These are phyloP conservation scores for Penicillium egyptiacum DNA, from an alignment of 495 filamentous ascomycete genomes.

Conservation along the genomic window DNA sequence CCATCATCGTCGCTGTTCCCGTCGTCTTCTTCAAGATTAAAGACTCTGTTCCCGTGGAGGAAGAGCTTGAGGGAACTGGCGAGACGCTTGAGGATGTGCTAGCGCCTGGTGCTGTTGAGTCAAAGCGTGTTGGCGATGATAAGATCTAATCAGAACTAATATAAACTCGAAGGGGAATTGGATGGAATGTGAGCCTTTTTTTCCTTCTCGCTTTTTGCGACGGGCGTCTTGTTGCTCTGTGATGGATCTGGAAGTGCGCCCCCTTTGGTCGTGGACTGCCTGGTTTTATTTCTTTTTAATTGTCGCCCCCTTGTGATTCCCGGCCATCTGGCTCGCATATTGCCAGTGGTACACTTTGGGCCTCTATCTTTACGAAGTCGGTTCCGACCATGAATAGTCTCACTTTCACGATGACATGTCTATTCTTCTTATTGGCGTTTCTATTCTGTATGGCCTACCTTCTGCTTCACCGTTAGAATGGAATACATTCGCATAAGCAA, in stretches of 20 bases:
- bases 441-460: not conserved
- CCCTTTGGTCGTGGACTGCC: not conserved
- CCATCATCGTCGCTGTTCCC: conserved; percentile 67
- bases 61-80: conserved; percentile 73
- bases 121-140: conserved; percentile 13
- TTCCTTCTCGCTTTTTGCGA: not conserved
- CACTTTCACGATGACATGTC: not conserved
- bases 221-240: not conserved
- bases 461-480: not conserved
- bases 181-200: not conserved
- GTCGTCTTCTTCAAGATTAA: conserved; percentile 71
- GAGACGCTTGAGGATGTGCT: conserved; percentile 71
- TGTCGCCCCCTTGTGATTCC: not conserved
- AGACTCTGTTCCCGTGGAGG: conserved; percentile 67
- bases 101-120: conserved; percentile 19
- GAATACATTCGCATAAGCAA: not conserved
- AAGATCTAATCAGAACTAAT: conserved; percentile 12
- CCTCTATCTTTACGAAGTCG: not conserved
- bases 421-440: not conserved
- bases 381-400: not conserved
- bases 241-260: not conserved
- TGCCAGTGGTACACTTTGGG: not conserved
- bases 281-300: not conserved
- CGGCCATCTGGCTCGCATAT: not conserved
- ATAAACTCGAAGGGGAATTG: not conserved